phyloP scores from a whole-genome alignment of 1,139 yeast genomes.

The Candida sanyaensis region DNA sequence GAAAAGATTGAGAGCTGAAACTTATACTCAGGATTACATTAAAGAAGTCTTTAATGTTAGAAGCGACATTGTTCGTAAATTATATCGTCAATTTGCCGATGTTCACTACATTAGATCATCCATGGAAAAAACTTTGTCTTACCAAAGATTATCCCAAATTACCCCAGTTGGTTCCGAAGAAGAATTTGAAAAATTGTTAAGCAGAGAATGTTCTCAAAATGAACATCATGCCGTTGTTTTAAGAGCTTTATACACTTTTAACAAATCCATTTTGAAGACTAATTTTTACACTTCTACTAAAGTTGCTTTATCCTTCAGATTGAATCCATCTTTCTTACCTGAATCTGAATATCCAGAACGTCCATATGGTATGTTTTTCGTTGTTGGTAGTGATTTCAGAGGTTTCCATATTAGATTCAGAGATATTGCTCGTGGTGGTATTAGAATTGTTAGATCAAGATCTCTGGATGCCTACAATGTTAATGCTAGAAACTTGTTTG shows the following conservation, averaged over 20 bases:
- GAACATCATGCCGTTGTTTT: slow-evolving; percentile 79
- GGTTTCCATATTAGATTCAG: slow-evolving; percentile 98
- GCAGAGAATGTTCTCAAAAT: slow-evolving; percentile 76
- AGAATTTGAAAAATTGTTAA: slow-evolving; percentile 70
- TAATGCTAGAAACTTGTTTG: slow-evolving; percentile 87
- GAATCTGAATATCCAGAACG: slow-evolving; percentile 84
- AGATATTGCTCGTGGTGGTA: slow-evolving; percentile 98
- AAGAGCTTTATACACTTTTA: slow-evolving; percentile 80
- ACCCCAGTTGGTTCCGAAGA: slow-evolving; percentile 74
- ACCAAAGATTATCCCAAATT: slow-evolving; percentile 80
- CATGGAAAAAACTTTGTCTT: slow-evolving; percentile 81
- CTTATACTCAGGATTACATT: slow-evolving; percentile 86
- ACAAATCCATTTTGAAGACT: slow-evolving; percentile 86
- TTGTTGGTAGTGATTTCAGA: slow-evolving; percentile 94
- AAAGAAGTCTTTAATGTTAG: slow-evolving; percentile 73
- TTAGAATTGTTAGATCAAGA: slow-evolving; percentile 89
- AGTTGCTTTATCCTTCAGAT: slow-evolving; percentile 91
- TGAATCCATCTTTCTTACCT: slow-evolving; percentile 86
- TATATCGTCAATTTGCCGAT: slow-evolving; percentile 92
- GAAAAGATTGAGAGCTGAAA: slow-evolving; percentile 89
- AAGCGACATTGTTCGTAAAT: slow-evolving; percentile 72
- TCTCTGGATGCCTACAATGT: slow-evolving; percentile 82
- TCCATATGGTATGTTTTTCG: slow-evolving; percentile 92
- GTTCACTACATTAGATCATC: slow-evolving; percentile 78
- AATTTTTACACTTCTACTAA: slow-evolving; percentile 93